Conservation (phyloP, 2,329 filamentous ascomycete species). For the Penicillium sp. region DNA sequence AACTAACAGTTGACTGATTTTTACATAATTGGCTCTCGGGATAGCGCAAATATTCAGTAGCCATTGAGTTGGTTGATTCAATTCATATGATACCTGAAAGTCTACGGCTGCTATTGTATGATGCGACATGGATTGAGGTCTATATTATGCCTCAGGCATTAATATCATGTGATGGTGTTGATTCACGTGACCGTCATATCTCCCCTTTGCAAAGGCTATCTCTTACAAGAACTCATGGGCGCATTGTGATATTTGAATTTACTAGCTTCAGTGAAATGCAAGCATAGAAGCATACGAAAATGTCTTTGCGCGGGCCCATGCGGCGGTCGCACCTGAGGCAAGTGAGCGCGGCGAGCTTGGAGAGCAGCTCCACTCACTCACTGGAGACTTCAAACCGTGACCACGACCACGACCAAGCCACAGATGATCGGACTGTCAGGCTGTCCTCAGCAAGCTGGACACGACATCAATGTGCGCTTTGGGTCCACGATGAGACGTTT, state of each 20-base stretch:
- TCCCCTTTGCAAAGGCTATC: conserved; percentile 4
- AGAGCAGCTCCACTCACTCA: conserved; percentile 35
- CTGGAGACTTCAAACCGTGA: conserved; percentile 29
- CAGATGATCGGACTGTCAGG: conserved; percentile 27
- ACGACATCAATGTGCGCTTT: conserved; percentile 48
- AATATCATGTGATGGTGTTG: not conserved
- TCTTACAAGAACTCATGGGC: not conserved
- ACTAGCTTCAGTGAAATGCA: conserved; percentile 23
- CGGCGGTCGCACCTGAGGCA: conserved; percentile 43
- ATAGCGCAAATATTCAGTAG: no score
- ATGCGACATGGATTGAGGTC: not conserved
- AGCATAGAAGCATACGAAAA: conserved; percentile 19
- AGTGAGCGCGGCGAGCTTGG: conserved; percentile 42
- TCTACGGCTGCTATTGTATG: not conserved
- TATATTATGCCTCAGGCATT: not conserved
- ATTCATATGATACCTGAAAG: not conserved
- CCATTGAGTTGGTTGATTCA: not conserved
- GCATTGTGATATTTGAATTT: conserved; percentile 1
- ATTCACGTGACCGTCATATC: conserved; percentile 1
- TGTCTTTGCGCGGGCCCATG: conserved; percentile 41
- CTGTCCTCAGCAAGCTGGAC: conserved; percentile 28
- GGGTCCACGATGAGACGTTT: conserved; percentile 69
- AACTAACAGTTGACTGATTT: not conserved
- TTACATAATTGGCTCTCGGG: not conserved
- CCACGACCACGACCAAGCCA: conserved; percentile 26